Base-by-base conservation (phyloP, 2,329 filamentous ascomycete genomes). In the Fusarium vanettenii region DNA sequence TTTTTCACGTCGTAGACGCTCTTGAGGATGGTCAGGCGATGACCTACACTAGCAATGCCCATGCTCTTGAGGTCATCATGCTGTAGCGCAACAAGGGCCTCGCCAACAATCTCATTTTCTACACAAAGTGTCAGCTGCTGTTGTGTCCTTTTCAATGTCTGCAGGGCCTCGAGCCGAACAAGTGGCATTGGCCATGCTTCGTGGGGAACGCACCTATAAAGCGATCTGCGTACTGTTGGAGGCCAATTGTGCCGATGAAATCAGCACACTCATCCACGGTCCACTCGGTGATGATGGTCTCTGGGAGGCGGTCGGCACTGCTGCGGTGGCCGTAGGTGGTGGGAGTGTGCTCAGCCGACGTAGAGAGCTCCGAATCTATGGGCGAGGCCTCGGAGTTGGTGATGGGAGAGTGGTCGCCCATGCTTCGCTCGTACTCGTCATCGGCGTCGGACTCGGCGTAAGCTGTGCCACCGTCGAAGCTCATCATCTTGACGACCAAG, bases 1-100 rank as follows among this genome's bases (percentile, higher is more conserved):
- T 96, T 93, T 86, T 99, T 99, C 80, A 97, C 92, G 80, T 98
- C 95, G 85, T 98, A 98, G 64, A 98, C 95, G 79, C 92, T 95
- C 86, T 98, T 98, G 68, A 99, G 89, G 67, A 99, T 97, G 25
- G 95, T 97, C 79, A 99, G 88, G 70, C 97, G 92, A 85, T 99
- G 97, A 45, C 97, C 97, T 57, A 98, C 95, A 84, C 96, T 98
- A 73, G 88, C 87, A 74, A 99, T 94, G 57, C 95, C 95, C 92
- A 98, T 96, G 81, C 97, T 95, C 84, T 97, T 98, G 78, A 99
- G 87, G 81, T 98, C 96, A 67, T 97, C 94, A 81, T 98, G 97
- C 73, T 94, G 93, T 73, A 99, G 86, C 45, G 94, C 94, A 67
- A 98, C 91, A 72, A 99, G 87, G 62, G 94, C 96, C 82, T 98